Evolutionary conservation across 768 basidiomycete genomes (phyloP), one percentile per base, ranked within the genome.

Genomic region (Calocera cornea): DNA sequence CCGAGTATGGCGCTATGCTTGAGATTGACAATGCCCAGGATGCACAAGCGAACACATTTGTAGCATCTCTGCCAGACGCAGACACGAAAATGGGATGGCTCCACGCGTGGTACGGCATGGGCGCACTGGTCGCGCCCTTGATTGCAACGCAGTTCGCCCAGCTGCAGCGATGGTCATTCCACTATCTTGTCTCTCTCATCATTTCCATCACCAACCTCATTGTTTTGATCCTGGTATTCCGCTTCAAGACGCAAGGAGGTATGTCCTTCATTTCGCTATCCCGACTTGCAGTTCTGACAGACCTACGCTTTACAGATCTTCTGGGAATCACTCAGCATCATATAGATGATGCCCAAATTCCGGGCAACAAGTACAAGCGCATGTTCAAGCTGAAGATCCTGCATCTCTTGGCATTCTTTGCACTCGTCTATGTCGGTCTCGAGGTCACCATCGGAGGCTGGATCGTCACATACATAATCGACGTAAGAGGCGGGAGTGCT

Each of bases 81-180:
- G 74, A 75, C 41, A 67, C 74, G n/a, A 81, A 81, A 36, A 80
- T 81, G 78, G 77, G 77, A 1, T 47, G 79, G 2, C 65, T 79
- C 16, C 81, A 82, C 27, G 79, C 79, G 19, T 75, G 76, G 50
- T 78, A 78, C 66, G 68, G 80, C 31, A 70, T 78, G n/a, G 84
- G 84, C 0, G 84, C 83, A 1, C 78, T 83, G 65, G 74, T 79
- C 5, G 76, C 91, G 0, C 92, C 93, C 1, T 80, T 95, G 19
- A 84, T 87, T 0, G 83, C 92, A 0, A 95, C 93, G 0, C 88
- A 92, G 67, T 94, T 95, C 70, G 80, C 89, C 0, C 83, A 84
- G 67, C 71, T 83, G 27, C 74, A 70, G 0, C 81, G 78, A 36
- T 93, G 91, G 92, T 88, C 86, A 0, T 87, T 88, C 74, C 88